These are phyloP conservation scores for Mycosphaerella arachidis DNA, from an alignment of 2,329 filamentous ascomycete genomes.

Conservation along the genomic window DNA sequence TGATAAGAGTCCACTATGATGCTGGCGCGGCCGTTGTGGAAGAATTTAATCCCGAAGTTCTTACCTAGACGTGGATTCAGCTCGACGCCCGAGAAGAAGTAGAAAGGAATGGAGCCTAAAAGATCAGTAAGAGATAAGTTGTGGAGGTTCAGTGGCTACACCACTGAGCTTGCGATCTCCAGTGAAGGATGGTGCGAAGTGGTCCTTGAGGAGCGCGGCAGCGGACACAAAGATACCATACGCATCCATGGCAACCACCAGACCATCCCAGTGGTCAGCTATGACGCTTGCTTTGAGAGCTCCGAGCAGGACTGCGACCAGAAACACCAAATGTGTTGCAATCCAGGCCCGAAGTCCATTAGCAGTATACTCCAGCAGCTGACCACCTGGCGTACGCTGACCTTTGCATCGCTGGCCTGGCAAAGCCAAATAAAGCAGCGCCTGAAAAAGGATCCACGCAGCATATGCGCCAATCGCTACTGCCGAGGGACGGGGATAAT, in stretches of 20 bases:
- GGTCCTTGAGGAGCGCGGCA: constrained; percentile 15
- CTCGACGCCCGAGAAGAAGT: constrained; percentile 20
- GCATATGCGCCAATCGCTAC: not conserved
- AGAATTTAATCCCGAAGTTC: constrained; percentile 16
- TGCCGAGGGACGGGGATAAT: not conserved
- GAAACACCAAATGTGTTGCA: constrained; percentile 13
- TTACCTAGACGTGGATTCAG: constrained; percentile 17
- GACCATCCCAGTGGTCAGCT: constrained; percentile 18
- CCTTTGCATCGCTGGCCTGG: not conserved
- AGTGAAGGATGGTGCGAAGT: constrained; percentile 13
- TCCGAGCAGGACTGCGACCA: constrained; percentile 10
- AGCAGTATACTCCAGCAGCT: constrained; percentile 3
- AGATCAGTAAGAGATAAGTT: not conserved
- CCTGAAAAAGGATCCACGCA: not conserved
- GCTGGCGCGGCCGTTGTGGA: constrained; percentile 16
- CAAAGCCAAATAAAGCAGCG: not conserved
- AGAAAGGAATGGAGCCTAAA: constrained; percentile 14
- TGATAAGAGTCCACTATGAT: constrained; percentile 22
- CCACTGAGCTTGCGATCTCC: constrained; percentile 17
- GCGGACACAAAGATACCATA: constrained; percentile 15
- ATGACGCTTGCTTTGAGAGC: constrained; percentile 13
- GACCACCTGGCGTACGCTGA: not conserved
- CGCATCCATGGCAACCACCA: constrained; percentile 15
- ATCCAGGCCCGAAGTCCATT: constrained; percentile 15
- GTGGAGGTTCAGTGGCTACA: not conserved